Conservation (phyloP, 208 protist genomes). For the Ichthyophonus hoferi region DNA sequence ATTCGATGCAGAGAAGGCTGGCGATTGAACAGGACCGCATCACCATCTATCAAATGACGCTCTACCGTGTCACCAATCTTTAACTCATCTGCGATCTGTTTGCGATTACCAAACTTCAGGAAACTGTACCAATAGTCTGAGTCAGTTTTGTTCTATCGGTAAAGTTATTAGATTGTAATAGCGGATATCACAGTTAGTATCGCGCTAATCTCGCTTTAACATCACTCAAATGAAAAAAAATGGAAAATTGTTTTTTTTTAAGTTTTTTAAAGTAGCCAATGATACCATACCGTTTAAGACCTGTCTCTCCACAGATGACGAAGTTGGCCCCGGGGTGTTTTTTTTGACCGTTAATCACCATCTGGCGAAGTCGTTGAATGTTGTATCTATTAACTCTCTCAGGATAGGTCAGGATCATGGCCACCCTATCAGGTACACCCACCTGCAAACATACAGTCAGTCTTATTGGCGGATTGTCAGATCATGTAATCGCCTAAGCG, state of each 20-base stretch:
- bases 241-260: no score
- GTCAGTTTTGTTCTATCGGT: neutral
- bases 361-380: constrained; percentile 75
- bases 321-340: constrained; percentile 89
- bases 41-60: constrained; percentile 96
- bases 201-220: no score
- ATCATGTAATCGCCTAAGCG: no score
- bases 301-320: constrained; percentile 60
- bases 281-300: no score
- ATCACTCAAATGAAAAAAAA: no score
- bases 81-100: constrained; percentile 57
- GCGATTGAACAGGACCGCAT: constrained; percentile 98
- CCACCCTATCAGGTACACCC: constrained; percentile 89
- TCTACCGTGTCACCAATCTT: constrained; percentile 94
- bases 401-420: constrained; percentile 93
- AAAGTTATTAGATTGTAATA: no score
- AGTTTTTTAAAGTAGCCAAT: no score
- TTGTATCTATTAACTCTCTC: constrained; percentile 89
- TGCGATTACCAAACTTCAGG: constrained; percentile 52
- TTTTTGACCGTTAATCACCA: constrained; percentile 89
- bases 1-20: constrained; percentile 99
- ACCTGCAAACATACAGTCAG: constrained; percentile 69
- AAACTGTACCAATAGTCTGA: no score
- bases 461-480: no score
- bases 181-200: no score